These are phyloP conservation scores for Wickerhamomyces queroliae DNA, from an alignment of 805 yeast genomes.

Conservation along the genomic window DNA sequence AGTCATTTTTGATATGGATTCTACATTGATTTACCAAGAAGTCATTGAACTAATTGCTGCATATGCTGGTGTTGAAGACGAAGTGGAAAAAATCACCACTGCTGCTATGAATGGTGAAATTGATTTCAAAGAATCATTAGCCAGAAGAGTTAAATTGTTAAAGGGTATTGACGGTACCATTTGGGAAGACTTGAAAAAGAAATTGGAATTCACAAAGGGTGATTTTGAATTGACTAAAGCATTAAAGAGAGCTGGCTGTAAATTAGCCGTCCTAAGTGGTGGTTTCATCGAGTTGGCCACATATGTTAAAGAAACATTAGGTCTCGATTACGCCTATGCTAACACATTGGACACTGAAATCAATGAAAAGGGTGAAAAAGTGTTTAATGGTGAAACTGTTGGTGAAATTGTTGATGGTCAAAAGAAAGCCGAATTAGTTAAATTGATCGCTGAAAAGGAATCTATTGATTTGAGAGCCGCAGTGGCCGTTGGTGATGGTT, in stretches of 20 bases:
- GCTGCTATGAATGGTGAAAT: conserved; percentile 97
- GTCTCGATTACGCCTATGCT: conserved; percentile 86
- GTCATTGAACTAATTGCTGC: conserved; percentile 95
- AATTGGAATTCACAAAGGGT: conserved; percentile 79
- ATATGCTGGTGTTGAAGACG: conserved; percentile 81
- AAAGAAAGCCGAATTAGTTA: conserved; percentile 69
- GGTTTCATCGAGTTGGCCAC: conserved; percentile 90
- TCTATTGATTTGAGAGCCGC: conserved; percentile 44
- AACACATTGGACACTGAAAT: conserved; percentile 51
- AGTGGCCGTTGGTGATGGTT: conserved; percentile 95
- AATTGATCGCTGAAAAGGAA: conserved; percentile 52
- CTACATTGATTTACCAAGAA: conserved; percentile 92
- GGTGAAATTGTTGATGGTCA: conserved; percentile 87
- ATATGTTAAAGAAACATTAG: conserved; percentile 59
- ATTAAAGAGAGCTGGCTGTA: conserved; percentile 55
- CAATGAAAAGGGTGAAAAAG: conserved; percentile 35
- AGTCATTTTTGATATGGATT: conserved; percentile 95
- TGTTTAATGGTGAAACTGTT: conserved; percentile 66
- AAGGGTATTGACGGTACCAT: conserved; percentile 75
- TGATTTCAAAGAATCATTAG: conserved; percentile 79
- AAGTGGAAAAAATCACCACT: conserved; percentile 85
- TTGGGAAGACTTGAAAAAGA: conserved; percentile 72
- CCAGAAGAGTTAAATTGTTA: conserved; percentile 69
- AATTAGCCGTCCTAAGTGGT: conserved; percentile 86
- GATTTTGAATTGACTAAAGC: conserved; percentile 64